A percentile compares a stretch with the other conserved stretches of the same genome.
These are phyloP conservation scores for Hypoxylon sp. DNA, from an alignment of 2,329 filamentous ascomycete species.

Conservation along the genomic window DNA sequence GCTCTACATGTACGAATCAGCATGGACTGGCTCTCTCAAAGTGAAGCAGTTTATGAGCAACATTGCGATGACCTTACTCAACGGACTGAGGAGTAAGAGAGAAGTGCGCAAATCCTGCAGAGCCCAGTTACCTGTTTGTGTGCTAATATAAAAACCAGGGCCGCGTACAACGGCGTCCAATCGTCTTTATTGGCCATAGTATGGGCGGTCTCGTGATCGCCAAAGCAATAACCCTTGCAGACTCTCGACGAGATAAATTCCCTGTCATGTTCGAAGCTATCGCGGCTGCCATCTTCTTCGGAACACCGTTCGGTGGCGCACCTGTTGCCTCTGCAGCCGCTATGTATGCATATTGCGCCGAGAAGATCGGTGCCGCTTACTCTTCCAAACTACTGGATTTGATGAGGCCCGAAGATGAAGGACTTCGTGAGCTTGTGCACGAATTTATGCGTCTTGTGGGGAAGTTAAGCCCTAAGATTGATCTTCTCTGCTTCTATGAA, in stretches of 20 bases:
- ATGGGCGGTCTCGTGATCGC: conserved; percentile 63
- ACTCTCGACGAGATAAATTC: conserved; percentile 56
- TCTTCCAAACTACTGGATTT: conserved; percentile 58
- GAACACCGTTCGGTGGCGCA: conserved; percentile 59
- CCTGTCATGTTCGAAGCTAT: conserved; percentile 60
- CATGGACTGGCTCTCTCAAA: conserved; percentile 58
- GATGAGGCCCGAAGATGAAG: conserved; percentile 59
- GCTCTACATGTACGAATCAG: conserved; percentile 60
- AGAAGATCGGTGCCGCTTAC: conserved; percentile 54
- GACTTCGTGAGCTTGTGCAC: conserved; percentile 56
- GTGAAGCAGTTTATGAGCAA: conserved; percentile 60
- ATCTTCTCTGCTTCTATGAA: conserved; percentile 59
- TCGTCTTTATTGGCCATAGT: conserved; percentile 61
- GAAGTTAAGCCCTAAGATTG: conserved; percentile 57
- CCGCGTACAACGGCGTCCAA: conserved; percentile 54
- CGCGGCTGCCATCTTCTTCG: conserved; percentile 59
- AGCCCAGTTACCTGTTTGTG: conserved; percentile 1
- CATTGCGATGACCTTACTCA: conserved; percentile 57
- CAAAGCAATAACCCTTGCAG: conserved; percentile 57
- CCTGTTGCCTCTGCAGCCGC: conserved; percentile 56
- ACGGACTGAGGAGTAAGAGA: conserved; percentile 55
- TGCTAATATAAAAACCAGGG: conserved; percentile 40
- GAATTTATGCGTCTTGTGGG: conserved; percentile 58
- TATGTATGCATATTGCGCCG: conserved; percentile 56
- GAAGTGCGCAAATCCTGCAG: conserved; percentile 49